These are phyloP conservation scores for Fraxinus greggii DNA, from an alignment of 305 asterid species.

Conservation along the genomic window DNA sequence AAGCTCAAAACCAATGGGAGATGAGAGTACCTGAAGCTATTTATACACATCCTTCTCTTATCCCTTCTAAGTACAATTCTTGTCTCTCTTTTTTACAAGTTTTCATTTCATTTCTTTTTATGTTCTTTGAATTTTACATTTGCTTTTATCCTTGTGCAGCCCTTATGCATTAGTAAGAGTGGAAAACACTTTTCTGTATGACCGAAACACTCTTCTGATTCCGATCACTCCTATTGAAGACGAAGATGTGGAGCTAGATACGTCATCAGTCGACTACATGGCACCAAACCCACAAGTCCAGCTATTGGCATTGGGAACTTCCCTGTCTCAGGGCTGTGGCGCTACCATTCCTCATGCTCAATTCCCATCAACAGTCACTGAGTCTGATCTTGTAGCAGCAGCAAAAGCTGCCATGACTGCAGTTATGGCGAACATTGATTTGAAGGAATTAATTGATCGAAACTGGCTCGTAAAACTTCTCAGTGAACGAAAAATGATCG, in stretches of 20 bases:
- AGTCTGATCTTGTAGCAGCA: conserved; percentile 51
- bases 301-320: conserved; percentile 24
- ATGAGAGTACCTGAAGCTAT: conserved; percentile 61
- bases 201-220: conserved; percentile 37
- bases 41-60: conserved; percentile 63
- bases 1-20: conserved; percentile 44
- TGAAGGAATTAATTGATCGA: conserved; percentile 43
- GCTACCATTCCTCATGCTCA: conserved; percentile 16
- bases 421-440: conserved; percentile 37
- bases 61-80: conserved; percentile 57
- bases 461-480: conserved; percentile 54
- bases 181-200: conserved; percentile 27
- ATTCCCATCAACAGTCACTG: conserved; percentile 31
- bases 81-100: background rate
- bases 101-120: conserved; percentile 5
- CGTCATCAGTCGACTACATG: conserved; percentile 15
- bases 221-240: conserved; percentile 69
- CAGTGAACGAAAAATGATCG: conserved; percentile 46
- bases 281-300: conserved; percentile 26
- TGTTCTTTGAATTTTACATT: background rate
- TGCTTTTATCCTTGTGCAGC: conserved; percentile 34
- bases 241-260: conserved; percentile 30
- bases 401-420: conserved; percentile 62
- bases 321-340: conserved; percentile 25
- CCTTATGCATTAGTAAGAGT: conserved; percentile 32